These are phyloP conservation scores for Chernovozyma aurita DNA, from an alignment of 1,139 yeast species.

Conservation along the genomic window DNA sequence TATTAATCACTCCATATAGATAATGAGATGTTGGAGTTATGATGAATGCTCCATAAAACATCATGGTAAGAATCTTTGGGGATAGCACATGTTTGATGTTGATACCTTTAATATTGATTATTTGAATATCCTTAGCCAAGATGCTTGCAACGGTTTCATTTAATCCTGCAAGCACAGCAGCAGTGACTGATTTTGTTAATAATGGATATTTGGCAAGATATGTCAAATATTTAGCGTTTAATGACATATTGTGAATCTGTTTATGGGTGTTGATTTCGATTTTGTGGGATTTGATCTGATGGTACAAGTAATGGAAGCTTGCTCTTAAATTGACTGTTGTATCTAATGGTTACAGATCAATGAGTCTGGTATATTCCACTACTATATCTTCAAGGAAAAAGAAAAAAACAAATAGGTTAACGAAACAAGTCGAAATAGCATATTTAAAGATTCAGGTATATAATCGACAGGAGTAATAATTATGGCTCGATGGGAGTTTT, in stretches of 20 bases:
- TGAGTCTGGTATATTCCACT: too few relatives aligned
- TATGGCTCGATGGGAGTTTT: too few relatives aligned
- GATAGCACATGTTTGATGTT: constrained; percentile 36
- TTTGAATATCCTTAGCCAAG: constrained; percentile 43
- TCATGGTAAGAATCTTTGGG: constrained; percentile 57
- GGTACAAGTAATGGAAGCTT: too few relatives aligned
- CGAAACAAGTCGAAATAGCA: too few relatives aligned
- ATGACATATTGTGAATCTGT: neutral
- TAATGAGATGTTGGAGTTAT: constrained; percentile 75
- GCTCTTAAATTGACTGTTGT: too few relatives aligned
- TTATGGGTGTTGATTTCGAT: neutral
- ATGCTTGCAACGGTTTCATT: constrained; percentile 57
- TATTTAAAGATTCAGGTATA: too few relatives aligned
- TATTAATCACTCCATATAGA: constrained; percentile 45
- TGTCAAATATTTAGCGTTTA: constrained; percentile 32
- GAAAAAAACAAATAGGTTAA: too few relatives aligned
- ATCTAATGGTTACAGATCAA: too few relatives aligned
- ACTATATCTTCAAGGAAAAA: too few relatives aligned
- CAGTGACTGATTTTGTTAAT: constrained; percentile 56
- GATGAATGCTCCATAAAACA: constrained; percentile 64
- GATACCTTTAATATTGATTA: constrained; percentile 11
- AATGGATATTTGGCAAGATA: constrained; percentile 48
- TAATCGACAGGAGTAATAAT: too few relatives aligned
- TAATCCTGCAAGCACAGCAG: constrained; percentile 52
- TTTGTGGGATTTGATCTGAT: neutral